A percentile compares a stretch with the other conserved stretches of the same genome.
Conservation (phyloP, 2,329 filamentous ascomycete species). For the Ciborinia camelliae region DNA sequence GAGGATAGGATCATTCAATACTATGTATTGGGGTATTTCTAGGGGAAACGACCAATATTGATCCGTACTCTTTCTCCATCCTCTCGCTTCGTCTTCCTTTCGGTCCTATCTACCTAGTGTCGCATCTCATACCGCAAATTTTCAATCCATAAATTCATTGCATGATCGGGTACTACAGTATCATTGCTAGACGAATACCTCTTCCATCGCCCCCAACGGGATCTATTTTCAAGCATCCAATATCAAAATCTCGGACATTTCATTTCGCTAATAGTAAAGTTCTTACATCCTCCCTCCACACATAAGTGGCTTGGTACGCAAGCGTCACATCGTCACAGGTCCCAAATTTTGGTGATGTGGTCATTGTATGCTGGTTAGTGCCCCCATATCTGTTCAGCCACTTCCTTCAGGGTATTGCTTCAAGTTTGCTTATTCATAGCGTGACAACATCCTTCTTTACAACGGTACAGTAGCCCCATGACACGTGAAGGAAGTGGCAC, state of each 20-base stretch:
- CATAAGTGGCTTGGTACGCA: neutral
- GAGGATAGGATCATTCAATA: neutral
- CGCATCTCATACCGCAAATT: neutral
- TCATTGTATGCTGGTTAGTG: neutral
- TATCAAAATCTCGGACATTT: neutral
- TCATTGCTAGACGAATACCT: neutral
- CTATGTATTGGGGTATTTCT: neutral
- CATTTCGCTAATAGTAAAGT: neutral
- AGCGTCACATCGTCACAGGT: neutral
- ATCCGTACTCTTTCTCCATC: neutral
- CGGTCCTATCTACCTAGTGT: neutral
- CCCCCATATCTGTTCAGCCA: conserved; percentile 2
- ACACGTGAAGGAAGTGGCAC: conserved; percentile 8
- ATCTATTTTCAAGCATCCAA: neutral
- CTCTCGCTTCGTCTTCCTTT: neutral
- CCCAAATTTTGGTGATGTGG: neutral
- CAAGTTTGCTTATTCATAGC: conserved; percentile 11
- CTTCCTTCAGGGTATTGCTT: neutral
- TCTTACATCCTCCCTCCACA: neutral
- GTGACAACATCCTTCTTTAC: neutral
- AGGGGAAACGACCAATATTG: neutral
- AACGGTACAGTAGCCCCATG: neutral
- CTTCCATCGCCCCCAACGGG: neutral
- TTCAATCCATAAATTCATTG: neutral
- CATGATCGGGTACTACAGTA: neutral